A percentile compares a stretch with the other conserved stretches of the same genome.
Conservation (phyloP, 352 stramenopile species). For the Pythium sp. region DNA sequence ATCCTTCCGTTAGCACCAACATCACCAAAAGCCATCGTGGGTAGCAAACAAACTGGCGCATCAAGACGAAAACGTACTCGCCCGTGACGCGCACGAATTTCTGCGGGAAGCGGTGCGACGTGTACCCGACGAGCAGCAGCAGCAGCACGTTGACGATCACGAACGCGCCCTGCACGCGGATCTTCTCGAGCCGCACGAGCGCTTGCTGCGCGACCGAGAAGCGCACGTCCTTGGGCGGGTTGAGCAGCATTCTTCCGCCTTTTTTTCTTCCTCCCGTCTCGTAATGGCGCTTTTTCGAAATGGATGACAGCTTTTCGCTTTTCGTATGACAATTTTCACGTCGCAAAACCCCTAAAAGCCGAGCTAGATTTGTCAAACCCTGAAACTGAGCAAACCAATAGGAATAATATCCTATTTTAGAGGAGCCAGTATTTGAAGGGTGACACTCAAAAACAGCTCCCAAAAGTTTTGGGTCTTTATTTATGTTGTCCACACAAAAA, state of each 20-base stretch:
- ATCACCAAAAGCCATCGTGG: not conserved
- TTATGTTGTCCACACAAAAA: no score
- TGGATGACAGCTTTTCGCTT: no score
- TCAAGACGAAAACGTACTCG: constrained; percentile 37
- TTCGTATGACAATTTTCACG: no score
- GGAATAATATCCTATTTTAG: no score
- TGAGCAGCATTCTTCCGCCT: constrained; percentile 5
- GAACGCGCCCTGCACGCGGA: constrained; percentile 41
- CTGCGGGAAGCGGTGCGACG: constrained; percentile 43
- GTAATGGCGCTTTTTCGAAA: not conserved
- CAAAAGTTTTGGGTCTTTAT: no score
- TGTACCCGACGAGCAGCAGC: constrained; percentile 53
- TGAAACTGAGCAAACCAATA: no score
- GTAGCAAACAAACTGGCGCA: not conserved
- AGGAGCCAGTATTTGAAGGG: no score
- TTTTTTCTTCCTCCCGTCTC: not conserved
- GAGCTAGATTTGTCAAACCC: no score
- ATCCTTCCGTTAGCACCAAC: not conserved
- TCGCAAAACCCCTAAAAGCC: no score
- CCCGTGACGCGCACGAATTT: constrained; percentile 75
- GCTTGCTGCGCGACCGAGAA: constrained; percentile 36
- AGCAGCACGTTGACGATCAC: constrained; percentile 48
- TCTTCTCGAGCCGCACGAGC: constrained; percentile 48
- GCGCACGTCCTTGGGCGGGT: constrained; percentile 17
- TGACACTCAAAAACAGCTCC: no score